Evolutionary conservation across 163 green algal species (phyloP).

Genomic region (Volvox carteri): DNA sequence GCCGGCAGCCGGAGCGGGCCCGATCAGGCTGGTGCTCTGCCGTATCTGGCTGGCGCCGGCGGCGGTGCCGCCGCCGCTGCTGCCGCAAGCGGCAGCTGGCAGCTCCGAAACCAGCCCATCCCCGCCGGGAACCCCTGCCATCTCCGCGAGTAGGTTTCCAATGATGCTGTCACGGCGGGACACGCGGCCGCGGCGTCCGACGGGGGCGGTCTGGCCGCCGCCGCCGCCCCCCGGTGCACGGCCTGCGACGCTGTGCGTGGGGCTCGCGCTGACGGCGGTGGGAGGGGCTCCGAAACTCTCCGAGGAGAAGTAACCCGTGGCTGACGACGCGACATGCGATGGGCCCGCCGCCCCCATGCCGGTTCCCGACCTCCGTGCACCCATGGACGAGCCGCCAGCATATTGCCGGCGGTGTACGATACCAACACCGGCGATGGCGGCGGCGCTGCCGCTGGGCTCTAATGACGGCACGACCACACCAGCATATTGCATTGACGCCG

Average conservation of each 20-base stretch:
- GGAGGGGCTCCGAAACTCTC: neutral
- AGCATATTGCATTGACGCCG: neutral
- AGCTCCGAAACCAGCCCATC: too few species aligned
- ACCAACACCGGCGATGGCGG: neutral
- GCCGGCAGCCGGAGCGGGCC: neutral
- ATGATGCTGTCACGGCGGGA: slow-evolving; percentile 25
- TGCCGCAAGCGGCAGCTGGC: too few species aligned
- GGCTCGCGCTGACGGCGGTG: neutral
- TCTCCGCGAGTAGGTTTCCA: neutral
- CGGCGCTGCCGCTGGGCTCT: neutral
- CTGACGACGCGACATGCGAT: neutral
- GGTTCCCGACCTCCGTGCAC: neutral
- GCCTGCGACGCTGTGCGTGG: neutral
- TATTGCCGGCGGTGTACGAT: neutral
- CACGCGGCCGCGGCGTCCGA: too few species aligned
- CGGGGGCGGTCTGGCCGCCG: too few species aligned
- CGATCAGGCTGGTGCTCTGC: neutral
- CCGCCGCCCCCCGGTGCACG: neutral
- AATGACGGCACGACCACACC: neutral
- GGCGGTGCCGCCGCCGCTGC: too few species aligned
- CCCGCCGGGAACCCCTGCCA: neutral
- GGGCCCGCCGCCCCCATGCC: neutral
- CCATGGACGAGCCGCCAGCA: neutral
- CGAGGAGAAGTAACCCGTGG: neutral
- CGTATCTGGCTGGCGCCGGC: neutral